Base-by-base conservation (phyloP, 2,329 filamentous ascomycete genomes). In the Volutella citrinella region DNA sequence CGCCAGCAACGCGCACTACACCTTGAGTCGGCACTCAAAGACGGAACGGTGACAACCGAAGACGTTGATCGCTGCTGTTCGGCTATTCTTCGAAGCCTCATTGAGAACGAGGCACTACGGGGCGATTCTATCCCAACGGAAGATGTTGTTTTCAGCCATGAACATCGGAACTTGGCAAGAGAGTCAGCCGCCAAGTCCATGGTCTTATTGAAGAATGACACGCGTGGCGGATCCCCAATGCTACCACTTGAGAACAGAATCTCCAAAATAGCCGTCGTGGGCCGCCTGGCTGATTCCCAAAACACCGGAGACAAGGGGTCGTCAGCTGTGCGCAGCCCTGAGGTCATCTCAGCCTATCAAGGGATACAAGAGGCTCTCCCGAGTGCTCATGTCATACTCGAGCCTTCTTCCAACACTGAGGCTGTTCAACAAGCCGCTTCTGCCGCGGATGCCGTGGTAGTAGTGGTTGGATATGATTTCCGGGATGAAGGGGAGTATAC, bases 241-340 rank as follows among this genome's bases (percentile, higher is more conserved):
- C 36, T 50, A 0, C 41, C 47, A 1, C 27, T 50, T 2, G 4
- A 25, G 8, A 10, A 27, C 6, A 18, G 38, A 5, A n/a, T n/a
- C n/a, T 27, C 34, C 2, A 46, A 32, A 2, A 4, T 49, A 5
- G 45, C 41, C 3, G 34, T 52, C 6, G 19, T 52, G 4, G 49
- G 49, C 3, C 35, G 43, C 4, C 41, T 47, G 2, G 45, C 49
- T 3, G 32, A 48, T 18, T 34, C 32, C 6, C 24, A 21, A 6
- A 39, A 42, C 16, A 48, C 46, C 1, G 46, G 46, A 2, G 48
- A 49, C 18, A 43, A 36, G 18, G 47, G 45, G 4, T 50, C 47
- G 3, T 50, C 47, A 1, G 24, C 29, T 1, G 45, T 50, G 6
- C 36, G 32, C n/a, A 32, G 32, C 9, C 42, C 46, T 4, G 19